These are phyloP conservation scores for Litchi chinensis DNA, from an alignment of 345 rosid species.

Conservation along the genomic window DNA sequence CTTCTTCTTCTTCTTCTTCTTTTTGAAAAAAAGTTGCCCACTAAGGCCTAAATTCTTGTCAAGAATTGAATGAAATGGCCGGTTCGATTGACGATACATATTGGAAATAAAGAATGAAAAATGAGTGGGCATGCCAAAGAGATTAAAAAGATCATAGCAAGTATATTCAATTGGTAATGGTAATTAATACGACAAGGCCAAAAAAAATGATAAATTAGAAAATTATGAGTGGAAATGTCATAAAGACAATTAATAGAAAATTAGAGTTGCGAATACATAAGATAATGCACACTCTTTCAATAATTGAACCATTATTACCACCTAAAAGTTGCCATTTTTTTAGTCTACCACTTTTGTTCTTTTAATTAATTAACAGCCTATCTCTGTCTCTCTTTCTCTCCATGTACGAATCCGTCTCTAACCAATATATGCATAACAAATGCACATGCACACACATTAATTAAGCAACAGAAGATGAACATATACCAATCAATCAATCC, in stretches of 20 bases:
- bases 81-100: background rate
- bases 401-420: too few species aligned
- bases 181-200: constrained; percentile 40
- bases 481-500: too few species aligned
- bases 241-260: constrained; percentile 18
- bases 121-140: background rate
- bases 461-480: too few species aligned
- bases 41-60: too few species aligned
- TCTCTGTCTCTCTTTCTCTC: background rate
- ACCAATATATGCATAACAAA: background rate
- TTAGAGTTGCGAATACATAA: constrained; percentile 28
- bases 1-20: too few species aligned
- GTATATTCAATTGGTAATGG: constrained; percentile 24
- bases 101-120: constrained; percentile 11
- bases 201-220: constrained; percentile 33
- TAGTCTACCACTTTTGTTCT: background rate
- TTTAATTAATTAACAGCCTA: background rate
- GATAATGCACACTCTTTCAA: constrained; percentile 33
- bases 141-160: background rate
- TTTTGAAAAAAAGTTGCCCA: too few species aligned
- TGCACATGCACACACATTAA: background rate
- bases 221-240: constrained; percentile 41
- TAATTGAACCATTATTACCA: constrained; percentile 59
- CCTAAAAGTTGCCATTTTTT: constrained; percentile 38
- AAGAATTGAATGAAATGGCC: background rate